Evolutionary conservation across 1,284 basidiomycete genomes (phyloP).

Genomic region (Boletus semigastroideus): DNA sequence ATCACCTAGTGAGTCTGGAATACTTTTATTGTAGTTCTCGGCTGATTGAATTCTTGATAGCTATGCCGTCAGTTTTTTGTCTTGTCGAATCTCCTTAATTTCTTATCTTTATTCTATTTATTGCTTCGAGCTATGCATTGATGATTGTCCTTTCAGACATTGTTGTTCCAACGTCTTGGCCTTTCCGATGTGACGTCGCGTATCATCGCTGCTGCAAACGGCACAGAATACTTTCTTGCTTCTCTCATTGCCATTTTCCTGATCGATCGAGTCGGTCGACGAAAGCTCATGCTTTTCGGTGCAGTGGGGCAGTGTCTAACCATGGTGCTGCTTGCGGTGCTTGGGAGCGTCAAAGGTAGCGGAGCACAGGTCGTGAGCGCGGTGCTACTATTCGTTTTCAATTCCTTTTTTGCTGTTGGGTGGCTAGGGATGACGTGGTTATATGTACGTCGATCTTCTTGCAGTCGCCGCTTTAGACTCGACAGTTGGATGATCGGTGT

Average conservation of each 20-base stretch:
- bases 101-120: too few species aligned
- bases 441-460: slow-evolving; percentile 43
- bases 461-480: background rate
- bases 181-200: slow-evolving; percentile 61
- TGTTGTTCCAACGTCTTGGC: slow-evolving; percentile 60
- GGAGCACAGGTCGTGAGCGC: slow-evolving; percentile 54
- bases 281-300: slow-evolving; percentile 39
- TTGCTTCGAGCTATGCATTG: background rate
- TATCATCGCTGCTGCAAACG: slow-evolving; percentile 67
- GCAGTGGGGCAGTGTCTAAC: slow-evolving; percentile 37
- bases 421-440: slow-evolving; percentile 64
- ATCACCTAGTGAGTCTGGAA: slow-evolving; percentile 57
- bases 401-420: slow-evolving; percentile 34
- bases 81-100: too few species aligned
- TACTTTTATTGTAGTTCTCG: background rate
- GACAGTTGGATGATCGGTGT: background rate
- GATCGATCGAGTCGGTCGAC: slow-evolving; percentile 38
- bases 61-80: slow-evolving; percentile 35
- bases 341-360: slow-evolving; percentile 25
- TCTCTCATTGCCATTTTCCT: slow-evolving; percentile 33
- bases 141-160: slow-evolving; percentile 38
- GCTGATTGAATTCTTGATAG: slow-evolving; percentile 12
- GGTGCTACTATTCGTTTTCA: slow-evolving; percentile 33
- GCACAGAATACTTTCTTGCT: slow-evolving; percentile 50
- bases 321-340: slow-evolving; percentile 35